These are phyloP conservation scores for Penicillium sp. DNA, from an alignment of 2,329 filamentous ascomycete species.

Conservation along the genomic window DNA sequence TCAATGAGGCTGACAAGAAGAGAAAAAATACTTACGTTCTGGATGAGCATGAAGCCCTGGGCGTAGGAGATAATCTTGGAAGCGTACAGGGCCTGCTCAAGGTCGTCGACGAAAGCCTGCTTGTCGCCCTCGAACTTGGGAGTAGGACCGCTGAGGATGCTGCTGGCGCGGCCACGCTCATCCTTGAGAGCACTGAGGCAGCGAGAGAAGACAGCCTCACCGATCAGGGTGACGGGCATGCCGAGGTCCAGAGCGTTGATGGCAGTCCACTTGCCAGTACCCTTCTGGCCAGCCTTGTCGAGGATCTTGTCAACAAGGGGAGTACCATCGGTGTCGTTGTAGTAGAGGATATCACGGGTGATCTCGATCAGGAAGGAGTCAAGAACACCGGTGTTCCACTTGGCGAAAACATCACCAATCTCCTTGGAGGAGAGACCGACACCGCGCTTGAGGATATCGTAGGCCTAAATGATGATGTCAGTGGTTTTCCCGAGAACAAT, in stretches of 20 bases:
- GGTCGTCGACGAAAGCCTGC: conserved; percentile 89
- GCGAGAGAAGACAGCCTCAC: conserved; percentile 91
- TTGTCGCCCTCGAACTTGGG: conserved; percentile 86
- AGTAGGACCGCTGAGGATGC: conserved; percentile 72
- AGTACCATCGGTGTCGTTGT: conserved; percentile 88
- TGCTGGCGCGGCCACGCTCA: conserved; percentile 80
- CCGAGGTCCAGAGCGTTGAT: conserved; percentile 98
- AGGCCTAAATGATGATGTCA: conserved; percentile 62
- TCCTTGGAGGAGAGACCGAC: conserved; percentile 86
- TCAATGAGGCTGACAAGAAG: neutral
- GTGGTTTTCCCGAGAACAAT: neutral
- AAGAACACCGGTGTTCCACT: conserved; percentile 98
- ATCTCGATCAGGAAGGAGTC: conserved; percentile 99
- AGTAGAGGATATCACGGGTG: conserved; percentile 97
- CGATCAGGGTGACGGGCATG: conserved; percentile 97
- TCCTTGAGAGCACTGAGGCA: conserved; percentile 93
- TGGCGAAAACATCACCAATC: conserved; percentile 88
- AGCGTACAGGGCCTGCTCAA: conserved; percentile 97
- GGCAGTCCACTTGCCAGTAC: conserved; percentile 99
- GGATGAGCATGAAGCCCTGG: conserved; percentile 99
- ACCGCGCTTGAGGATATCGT: conserved; percentile 99
- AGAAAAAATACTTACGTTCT: conserved; percentile 65
- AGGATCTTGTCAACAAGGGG: conserved; percentile 98
- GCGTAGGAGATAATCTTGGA: conserved; percentile 99
- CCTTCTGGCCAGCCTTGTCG: conserved; percentile 98